Evolutionary conservation across 2,329 filamentous ascomycete species (phyloP), one percentile per base, ranked within the genome.

Genomic region (Fusarium albosuccineum): DNA sequence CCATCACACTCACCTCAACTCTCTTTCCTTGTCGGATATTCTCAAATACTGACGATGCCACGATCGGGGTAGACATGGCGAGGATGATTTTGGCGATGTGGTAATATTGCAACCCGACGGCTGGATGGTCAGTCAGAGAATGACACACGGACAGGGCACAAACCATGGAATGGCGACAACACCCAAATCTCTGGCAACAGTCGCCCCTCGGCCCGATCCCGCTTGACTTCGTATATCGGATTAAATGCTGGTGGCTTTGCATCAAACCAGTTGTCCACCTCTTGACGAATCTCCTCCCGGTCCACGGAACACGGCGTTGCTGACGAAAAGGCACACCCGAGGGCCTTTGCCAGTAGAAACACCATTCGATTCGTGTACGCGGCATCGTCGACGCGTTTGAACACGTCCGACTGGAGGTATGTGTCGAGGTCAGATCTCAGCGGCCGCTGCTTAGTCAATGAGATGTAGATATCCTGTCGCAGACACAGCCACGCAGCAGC

Each of bases 401-500:
- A 67, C 2, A 67, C 56, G 40, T 62, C 53, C 9, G 65, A 67
- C 40, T 67, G 65, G 6, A 62, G 58, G 49, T 65, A 67, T 9
- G 62, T 67, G 29, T 65, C 62, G 17, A 67, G 52, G 36, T 62
- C 49, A 8, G 57, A 65, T 39, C 50, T 52, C 6, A 67, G 26
- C 7, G 65, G 62, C n/a, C 62, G 44, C n/a, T 67, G 65, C 16
- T 61, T 54, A 2, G 60, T 60, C 17, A 68, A 37, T 1, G 66
- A 67, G 36, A 68, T 57, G 34, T 62, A 68, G 26, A 68, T 68
- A 11, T 68, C 64, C 29, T 68, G 60, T 9, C 66, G 51, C 6
- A 68, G 58, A 39, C 57, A 64, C 1, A 68, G 39, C 66, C 66
- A 68, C 8, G 64, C 64, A 16, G 66, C 66, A 9, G 66, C 66